Evolutionary conservation across 768 basidiomycete species (phyloP).

Genomic region (Pisolithus albus): DNA sequence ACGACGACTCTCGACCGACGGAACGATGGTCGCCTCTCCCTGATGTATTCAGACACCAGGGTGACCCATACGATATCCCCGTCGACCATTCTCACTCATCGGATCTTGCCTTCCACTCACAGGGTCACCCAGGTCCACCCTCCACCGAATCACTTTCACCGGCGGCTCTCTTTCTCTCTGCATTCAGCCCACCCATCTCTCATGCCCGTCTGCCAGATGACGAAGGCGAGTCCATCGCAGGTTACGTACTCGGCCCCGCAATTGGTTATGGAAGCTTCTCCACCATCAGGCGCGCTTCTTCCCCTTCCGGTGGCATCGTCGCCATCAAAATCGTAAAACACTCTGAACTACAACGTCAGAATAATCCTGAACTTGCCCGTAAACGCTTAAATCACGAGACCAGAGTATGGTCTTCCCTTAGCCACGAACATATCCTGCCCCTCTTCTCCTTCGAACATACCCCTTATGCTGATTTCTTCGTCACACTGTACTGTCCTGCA

Average conservation of each 20-base stretch:
- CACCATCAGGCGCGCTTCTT: slow-evolving; percentile 63
- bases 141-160: slow-evolving; percentile 38
- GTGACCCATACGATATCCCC: background rate
- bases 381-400: slow-evolving; percentile 67
- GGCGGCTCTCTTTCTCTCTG: slow-evolving; percentile 67
- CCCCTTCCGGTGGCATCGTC: slow-evolving; percentile 56
- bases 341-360: slow-evolving; percentile 47
- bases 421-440: slow-evolving; percentile 83
- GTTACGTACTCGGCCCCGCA: slow-evolving; percentile 69
- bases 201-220: slow-evolving; percentile 45
- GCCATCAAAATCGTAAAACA: slow-evolving; percentile 81
- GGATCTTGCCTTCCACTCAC: slow-evolving; percentile 25
- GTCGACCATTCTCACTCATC: slow-evolving; percentile 5
- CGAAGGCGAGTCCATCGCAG: slow-evolving; percentile 59
- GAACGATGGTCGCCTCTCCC: slow-evolving; percentile 9
- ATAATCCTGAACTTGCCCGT: slow-evolving; percentile 39
- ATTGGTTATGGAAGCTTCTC: slow-evolving; percentile 82
- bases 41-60: background rate
- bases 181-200: slow-evolving; percentile 42
- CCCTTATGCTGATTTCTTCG: slow-evolving; percentile 64
- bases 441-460: slow-evolving; percentile 62
- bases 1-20: slow-evolving; percentile 3
- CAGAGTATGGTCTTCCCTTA: slow-evolving; percentile 64
- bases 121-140: slow-evolving; percentile 1
- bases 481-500: slow-evolving; percentile 78